Evolutionary conservation across 768 basidiomycete species (phyloP).

Genomic region (Rhizopogon sp.): DNA sequence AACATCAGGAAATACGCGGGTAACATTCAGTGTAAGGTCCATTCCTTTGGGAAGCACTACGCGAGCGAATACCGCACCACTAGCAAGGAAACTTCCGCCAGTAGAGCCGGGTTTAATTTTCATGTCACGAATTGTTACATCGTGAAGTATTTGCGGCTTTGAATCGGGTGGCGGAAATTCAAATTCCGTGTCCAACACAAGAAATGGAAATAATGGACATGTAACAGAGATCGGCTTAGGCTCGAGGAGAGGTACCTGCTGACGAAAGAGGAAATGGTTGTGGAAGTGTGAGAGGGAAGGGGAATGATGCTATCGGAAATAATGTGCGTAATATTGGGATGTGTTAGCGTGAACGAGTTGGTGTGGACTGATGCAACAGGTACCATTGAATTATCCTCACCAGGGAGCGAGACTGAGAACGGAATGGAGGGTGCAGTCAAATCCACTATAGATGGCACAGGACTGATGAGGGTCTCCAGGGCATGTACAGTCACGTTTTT

Average conservation of each 20-base stretch:
- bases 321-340: constrained; percentile 61
- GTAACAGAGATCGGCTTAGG: constrained; percentile 55
- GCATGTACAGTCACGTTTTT: constrained; percentile 42
- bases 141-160: constrained; percentile 58
- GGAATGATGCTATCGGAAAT: constrained; percentile 57
- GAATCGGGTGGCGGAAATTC: constrained; percentile 64
- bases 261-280: constrained; percentile 55
- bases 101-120: constrained; percentile 44
- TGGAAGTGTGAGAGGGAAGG: constrained; percentile 34
- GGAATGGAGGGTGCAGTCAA: constrained; percentile 55
- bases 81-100: constrained; percentile 51
- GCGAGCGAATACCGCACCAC: constrained; percentile 60
- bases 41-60: constrained; percentile 69
- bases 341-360: constrained; percentile 53
- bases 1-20: constrained; percentile 67
- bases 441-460: constrained; percentile 43
- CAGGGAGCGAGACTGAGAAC: constrained; percentile 53
- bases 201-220: constrained; percentile 45
- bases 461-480: constrained; percentile 53
- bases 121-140: constrained; percentile 77
- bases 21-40: constrained; percentile 58
- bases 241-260: constrained; percentile 57
- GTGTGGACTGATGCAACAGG: constrained; percentile 53
- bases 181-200: constrained; percentile 40
- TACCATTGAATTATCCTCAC: constrained; percentile 25